These are phyloP conservation scores for Primulina eburnea DNA, from an alignment of 257 asterid species.

Conservation along the genomic window DNA sequence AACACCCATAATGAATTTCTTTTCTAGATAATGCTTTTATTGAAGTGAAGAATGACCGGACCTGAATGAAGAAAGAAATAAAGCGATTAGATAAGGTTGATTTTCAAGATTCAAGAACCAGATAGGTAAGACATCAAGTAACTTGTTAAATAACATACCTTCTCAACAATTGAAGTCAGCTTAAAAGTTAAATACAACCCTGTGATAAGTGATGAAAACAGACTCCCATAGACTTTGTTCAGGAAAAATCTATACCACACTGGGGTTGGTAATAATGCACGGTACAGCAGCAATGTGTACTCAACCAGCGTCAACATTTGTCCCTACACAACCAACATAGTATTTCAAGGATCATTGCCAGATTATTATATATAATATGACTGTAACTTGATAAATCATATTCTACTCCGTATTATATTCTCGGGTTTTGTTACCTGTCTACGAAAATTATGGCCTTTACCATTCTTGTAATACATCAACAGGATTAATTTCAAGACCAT, in stretches of 20 bases:
- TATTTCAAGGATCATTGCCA: conserved; percentile 6
- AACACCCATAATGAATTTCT: conserved; percentile 71
- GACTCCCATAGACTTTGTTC: conserved; percentile 88
- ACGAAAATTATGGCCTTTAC: conserved; percentile 80
- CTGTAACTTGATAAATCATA: not conserved
- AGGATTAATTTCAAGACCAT: conserved; percentile 73
- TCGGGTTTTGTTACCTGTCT: conserved; percentile 59
- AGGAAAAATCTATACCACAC: conserved; percentile 93
- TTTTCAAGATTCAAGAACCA: conserved; percentile 7
- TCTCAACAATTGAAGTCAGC: conserved; percentile 80
- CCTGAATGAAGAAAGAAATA: conserved; percentile 39
- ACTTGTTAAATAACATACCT: conserved; percentile 43
- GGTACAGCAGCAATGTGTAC: conserved; percentile 75
- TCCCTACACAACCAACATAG: conserved; percentile 50
- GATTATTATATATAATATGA: conserved; percentile 15
- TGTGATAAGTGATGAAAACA: conserved; percentile 78
- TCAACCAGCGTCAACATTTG: conserved; percentile 90
- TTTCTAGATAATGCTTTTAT: conserved; percentile 67
- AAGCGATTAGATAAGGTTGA: conserved; percentile 5
- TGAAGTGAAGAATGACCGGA: conserved; percentile 61
- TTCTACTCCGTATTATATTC: conserved; percentile 9
- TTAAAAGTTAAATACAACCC: conserved; percentile 88
- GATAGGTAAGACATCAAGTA: conserved; percentile 17
- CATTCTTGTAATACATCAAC: conserved; percentile 73
- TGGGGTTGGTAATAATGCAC: conserved; percentile 87